Percentiles rank a stretch among this genome's conserved stretches.
Conservation (phyloP, 768 basidiomycete genomes). For the Steccherinum ochraceum region DNA sequence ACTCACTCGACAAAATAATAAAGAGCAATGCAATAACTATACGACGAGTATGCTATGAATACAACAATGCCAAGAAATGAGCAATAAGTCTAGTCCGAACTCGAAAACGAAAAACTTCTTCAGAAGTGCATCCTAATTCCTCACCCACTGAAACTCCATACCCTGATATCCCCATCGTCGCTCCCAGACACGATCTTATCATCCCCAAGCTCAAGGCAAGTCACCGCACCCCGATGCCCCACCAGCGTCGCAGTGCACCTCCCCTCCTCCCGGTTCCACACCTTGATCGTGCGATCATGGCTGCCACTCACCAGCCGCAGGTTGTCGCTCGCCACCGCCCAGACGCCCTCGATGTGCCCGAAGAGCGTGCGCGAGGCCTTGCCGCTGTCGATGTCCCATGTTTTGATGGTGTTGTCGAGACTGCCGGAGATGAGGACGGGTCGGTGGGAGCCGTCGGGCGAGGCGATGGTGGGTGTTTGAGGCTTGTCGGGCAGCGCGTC, state of each 20-base stretch:
- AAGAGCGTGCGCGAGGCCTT: conserved; percentile 79
- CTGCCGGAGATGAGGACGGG: conserved; percentile 84
- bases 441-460: conserved; percentile 4
- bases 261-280: conserved; percentile 90
- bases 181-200: conserved; percentile 97
- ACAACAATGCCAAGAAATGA: neutral
- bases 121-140: no score
- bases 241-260: conserved; percentile 84
- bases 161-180: conserved; percentile 81
- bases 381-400: conserved; percentile 92
- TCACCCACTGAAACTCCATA: conserved; percentile 53
- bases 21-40: neutral
- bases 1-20: no score
- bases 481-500: neutral
- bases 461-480: neutral
- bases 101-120: no score
- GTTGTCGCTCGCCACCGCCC: conserved; percentile 91
- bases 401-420: conserved; percentile 90
- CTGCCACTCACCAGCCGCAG: conserved; percentile 88
- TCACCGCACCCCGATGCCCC: conserved; percentile 92
- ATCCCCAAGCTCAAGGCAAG: conserved; percentile 82
- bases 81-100: neutral
- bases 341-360: conserved; percentile 97
- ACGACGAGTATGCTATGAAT: neutral
- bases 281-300: conserved; percentile 97